These are phyloP conservation scores for Ploettnerulaceae sp. DNA, from an alignment of 2,329 filamentous ascomycete genomes.

Conservation along the genomic window DNA sequence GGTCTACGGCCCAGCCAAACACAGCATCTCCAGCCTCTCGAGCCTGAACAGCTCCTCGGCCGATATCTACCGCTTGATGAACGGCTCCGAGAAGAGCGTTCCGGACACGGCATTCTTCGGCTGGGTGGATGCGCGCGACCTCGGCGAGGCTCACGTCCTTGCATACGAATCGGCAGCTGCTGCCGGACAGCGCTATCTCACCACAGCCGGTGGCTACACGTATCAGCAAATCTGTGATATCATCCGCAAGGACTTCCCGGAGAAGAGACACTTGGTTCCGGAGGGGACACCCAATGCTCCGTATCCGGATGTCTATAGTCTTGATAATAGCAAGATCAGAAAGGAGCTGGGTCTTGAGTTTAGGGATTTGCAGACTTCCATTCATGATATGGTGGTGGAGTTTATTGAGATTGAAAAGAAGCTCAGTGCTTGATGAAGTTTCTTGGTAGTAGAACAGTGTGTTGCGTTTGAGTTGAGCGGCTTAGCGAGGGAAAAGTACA, in stretches of 20 bases:
- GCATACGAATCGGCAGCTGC: slow-evolving; percentile 51
- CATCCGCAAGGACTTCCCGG: slow-evolving; percentile 48
- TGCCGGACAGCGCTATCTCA: slow-evolving; percentile 57
- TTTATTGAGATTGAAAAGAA: slow-evolving; percentile 26
- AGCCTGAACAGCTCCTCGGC: slow-evolving; percentile 67
- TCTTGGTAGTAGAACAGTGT: too few species aligned
- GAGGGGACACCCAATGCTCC: slow-evolving; percentile 23
- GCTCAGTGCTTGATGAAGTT: too few species aligned
- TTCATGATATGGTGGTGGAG: slow-evolving; percentile 25
- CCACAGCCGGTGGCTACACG: slow-evolving; percentile 52
- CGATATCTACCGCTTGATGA: slow-evolving; percentile 59
- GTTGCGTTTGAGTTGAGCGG: too few species aligned
- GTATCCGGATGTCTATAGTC: slow-evolving; percentile 20
- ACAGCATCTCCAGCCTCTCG: slow-evolving; percentile 55
- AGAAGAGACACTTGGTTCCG: slow-evolving; percentile 45
- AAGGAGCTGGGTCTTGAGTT: slow-evolving; percentile 27
- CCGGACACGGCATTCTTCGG: slow-evolving; percentile 43
- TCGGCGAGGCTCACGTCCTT: slow-evolving; percentile 56
- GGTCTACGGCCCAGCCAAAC: slow-evolving; percentile 56
- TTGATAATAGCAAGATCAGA: slow-evolving; percentile 25
- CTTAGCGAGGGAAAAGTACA: too few species aligned
- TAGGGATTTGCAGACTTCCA: slow-evolving; percentile 19
- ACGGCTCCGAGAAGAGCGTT: slow-evolving; percentile 52
- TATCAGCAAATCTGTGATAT: slow-evolving; percentile 54
- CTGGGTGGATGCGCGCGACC: slow-evolving; percentile 55